Percentiles rank a stretch among this genome's conserved stretches.
Conservation (phyloP, 352 stramenopile species). For the Phytophthora pluvialis region DNA sequence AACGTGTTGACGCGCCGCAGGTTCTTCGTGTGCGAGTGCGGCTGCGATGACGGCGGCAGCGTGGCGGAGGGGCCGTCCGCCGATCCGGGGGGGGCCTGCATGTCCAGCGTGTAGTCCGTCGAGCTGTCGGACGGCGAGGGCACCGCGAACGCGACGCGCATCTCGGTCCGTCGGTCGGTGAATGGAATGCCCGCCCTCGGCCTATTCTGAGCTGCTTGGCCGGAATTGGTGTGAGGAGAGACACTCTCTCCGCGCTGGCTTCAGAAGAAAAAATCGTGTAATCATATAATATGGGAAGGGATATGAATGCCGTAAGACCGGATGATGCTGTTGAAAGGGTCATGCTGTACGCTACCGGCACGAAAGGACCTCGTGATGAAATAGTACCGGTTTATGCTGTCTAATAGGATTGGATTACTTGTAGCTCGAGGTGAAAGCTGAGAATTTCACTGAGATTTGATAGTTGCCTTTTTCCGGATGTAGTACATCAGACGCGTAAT, state of each 20-base stretch:
- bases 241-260: constrained; percentile 6
- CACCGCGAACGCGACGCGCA: constrained; percentile 79
- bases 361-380: too few species aligned
- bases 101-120: constrained; percentile 68
- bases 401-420: too few species aligned
- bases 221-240: constrained; percentile 1
- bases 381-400: too few species aligned
- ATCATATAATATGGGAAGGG: neutral
- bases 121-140: constrained; percentile 66
- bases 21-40: constrained; percentile 33
- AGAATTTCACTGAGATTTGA: too few species aligned
- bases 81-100: constrained; percentile 18
- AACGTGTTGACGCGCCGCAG: constrained; percentile 79
- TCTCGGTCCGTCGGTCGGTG: constrained; percentile 26
- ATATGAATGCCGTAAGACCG: neutral
- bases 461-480: too few species aligned
- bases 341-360: too few species aligned
- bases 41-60: constrained; percentile 28
- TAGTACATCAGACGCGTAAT: too few species aligned
- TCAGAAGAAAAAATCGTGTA: neutral
- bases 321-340: too few species aligned
- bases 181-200: neutral
- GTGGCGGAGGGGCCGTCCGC: constrained; percentile 2
- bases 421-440: too few species aligned
- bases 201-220: constrained; percentile 24